Evolutionary conservation across 371 early-diverging fungal genomes (phyloP).

Genomic region (Batkoa obscura): DNA sequence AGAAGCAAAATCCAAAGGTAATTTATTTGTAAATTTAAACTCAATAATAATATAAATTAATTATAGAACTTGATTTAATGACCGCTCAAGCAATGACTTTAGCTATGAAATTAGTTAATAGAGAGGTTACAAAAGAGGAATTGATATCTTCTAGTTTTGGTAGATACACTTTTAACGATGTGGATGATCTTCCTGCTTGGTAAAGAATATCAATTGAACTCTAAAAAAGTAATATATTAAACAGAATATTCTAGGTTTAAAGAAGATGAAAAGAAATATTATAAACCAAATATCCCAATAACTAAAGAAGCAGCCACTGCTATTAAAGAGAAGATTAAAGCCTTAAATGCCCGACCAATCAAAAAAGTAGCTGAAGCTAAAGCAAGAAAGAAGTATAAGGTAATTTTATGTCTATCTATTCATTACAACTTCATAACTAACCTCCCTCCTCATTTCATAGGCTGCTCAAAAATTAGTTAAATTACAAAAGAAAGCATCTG

Average conservation of each 20-base stretch:
- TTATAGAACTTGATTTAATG: conserved; percentile 24
- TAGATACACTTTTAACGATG: conserved; percentile 72
- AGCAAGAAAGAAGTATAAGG: conserved; percentile 77
- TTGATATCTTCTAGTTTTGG: conserved; percentile 78
- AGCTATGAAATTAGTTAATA: conserved; percentile 64
- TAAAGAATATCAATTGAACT: background rate
- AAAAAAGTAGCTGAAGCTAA: conserved; percentile 98
- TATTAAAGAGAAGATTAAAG: conserved; percentile 56
- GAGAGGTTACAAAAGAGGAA: conserved; percentile 48
- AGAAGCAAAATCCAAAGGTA: conserved; percentile 27
- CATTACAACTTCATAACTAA: too few species aligned
- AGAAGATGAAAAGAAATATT: conserved; percentile 77
- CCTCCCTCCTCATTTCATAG: too few species aligned
- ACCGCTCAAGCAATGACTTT: conserved; percentile 82
- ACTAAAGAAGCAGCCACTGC: conserved; percentile 87
- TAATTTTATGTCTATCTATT: too few species aligned
- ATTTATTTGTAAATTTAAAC: conserved; percentile 3
- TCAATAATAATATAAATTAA: background rate
- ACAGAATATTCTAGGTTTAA: conserved; percentile 27
- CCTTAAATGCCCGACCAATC: conserved; percentile 87
- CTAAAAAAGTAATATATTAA: conserved; percentile 1
- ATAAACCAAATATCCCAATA: conserved; percentile 69
- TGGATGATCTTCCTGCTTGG: conserved; percentile 73
- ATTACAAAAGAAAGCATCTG: conserved; percentile 72
- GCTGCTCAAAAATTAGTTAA: conserved; percentile 49